A percentile compares a stretch with the other conserved stretches of the same genome.
Evolutionary conservation across 768 basidiomycete genomes (phyloP).

Genomic region (Amanita pseudoporphyria): DNA sequence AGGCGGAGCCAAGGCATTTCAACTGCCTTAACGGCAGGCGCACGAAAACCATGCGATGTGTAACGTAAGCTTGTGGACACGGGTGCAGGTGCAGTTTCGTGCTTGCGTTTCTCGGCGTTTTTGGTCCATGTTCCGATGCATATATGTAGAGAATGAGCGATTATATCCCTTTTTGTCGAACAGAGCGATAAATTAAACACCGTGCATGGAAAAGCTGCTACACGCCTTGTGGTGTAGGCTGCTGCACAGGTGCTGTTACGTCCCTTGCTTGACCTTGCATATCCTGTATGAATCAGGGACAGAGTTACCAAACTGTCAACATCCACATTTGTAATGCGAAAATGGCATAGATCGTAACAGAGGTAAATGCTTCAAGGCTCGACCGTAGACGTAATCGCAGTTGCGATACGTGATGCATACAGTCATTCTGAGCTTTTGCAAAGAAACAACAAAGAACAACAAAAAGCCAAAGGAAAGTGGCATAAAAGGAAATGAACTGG

Average conservation of each 20-base stretch:
- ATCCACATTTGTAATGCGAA: constrained; percentile 4
- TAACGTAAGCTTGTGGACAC: not conserved
- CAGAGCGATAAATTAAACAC: constrained; percentile 2
- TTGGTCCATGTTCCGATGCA: not conserved
- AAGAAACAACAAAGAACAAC: not conserved
- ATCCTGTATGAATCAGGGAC: constrained; percentile 31
- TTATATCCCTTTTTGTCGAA: constrained; percentile 1
- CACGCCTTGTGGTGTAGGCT: constrained; percentile 66
- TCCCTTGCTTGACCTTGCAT: constrained; percentile 55
- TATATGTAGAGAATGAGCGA: not conserved
- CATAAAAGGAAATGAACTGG: constrained; percentile 6
- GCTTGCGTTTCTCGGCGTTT: not conserved
- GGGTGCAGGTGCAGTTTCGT: not conserved
- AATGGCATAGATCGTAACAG: not conserved
- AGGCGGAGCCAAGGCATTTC: not conserved
- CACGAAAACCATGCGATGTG: not conserved
- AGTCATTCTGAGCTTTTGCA: not conserved
- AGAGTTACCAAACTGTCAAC: constrained; percentile 2
- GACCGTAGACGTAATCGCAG: not conserved
- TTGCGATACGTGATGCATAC: not conserved
- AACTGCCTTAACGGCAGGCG: not conserved
- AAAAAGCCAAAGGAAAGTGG: constrained; percentile 7
- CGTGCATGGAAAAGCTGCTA: constrained; percentile 15
- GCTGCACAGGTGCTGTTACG: constrained; percentile 46
- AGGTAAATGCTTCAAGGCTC: not conserved